These are phyloP conservation scores for Pezizomycotina sp. DNA, from an alignment of 2,329 filamentous ascomycete species.

Conservation along the genomic window DNA sequence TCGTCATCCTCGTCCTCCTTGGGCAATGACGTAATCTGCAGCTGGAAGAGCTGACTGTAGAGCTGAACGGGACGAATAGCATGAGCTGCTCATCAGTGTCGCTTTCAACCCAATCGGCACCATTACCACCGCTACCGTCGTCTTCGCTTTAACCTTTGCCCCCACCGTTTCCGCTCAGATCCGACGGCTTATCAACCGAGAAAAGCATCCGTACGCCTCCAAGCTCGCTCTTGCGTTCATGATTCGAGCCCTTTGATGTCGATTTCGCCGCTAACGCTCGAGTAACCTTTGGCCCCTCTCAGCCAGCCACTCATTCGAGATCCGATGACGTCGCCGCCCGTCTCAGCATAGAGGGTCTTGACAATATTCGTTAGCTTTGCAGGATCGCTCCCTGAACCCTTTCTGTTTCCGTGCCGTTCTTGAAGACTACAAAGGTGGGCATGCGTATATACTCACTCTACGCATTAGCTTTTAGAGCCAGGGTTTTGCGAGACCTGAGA, in stretches of 20 bases:
- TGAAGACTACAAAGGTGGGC: constrained; percentile 86
- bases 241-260: constrained; percentile 62
- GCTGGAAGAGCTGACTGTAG: constrained; percentile 69
- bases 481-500: neutral
- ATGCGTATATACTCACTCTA: no score
- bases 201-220: constrained; percentile 61
- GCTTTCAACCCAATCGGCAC: constrained; percentile 79
- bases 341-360: constrained; percentile 52
- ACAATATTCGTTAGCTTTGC: constrained; percentile 53
- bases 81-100: constrained; percentile 95
- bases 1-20: constrained; percentile 30
- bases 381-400: constrained; percentile 61
- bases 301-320: constrained; percentile 41
- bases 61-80: constrained; percentile 79
- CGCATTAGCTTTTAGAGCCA: constrained; percentile 9
- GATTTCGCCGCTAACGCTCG: constrained; percentile 65
- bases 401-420: constrained; percentile 48
- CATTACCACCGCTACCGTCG: constrained; percentile 24
- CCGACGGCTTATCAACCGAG: constrained; percentile 48
- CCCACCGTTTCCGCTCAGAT: constrained; percentile 36
- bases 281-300: constrained; percentile 67
- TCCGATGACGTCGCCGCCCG: constrained; percentile 32
- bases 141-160: constrained; percentile 39
- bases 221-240: constrained; percentile 63
- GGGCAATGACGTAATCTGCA: constrained; percentile 69